Evolutionary conservation across 768 basidiomycete genomes (phyloP).

Genomic region (Daedaleopsis nitida): DNA sequence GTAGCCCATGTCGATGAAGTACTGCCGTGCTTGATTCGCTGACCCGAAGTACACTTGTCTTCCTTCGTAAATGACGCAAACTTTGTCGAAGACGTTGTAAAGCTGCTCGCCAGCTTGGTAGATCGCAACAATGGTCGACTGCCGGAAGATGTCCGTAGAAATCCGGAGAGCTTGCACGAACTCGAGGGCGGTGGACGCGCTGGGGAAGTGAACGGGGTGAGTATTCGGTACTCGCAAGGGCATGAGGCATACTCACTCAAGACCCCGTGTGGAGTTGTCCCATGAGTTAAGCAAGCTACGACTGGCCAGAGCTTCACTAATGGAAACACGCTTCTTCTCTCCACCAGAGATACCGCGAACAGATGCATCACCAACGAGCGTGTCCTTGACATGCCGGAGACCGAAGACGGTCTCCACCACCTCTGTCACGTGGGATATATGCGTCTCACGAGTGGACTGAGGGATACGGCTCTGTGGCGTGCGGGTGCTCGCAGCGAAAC

Average conservation of each 20-base stretch:
- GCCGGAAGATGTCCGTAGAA: slow-evolving; percentile 46
- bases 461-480: slow-evolving; percentile 57
- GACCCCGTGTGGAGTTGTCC: slow-evolving; percentile 68
- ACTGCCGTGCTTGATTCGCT: slow-evolving; percentile 60
- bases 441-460: slow-evolving; percentile 44
- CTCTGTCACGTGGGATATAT: slow-evolving; percentile 47
- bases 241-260: slow-evolving; percentile 34
- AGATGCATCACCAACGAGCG: slow-evolving; percentile 75
- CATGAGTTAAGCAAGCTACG: slow-evolving; percentile 66
- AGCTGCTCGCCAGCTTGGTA: slow-evolving; percentile 81
- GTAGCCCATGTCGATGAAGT: slow-evolving; percentile 73
- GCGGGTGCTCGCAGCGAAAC: slow-evolving; percentile 68
- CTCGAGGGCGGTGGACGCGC: slow-evolving; percentile 58
- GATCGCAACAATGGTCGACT: slow-evolving; percentile 73
- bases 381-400: slow-evolving; percentile 68
- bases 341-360: slow-evolving; percentile 78
- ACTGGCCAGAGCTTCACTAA: slow-evolving; percentile 68
- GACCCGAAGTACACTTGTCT: slow-evolving; percentile 76
- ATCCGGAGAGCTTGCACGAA: slow-evolving; percentile 61
- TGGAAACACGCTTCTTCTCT: slow-evolving; percentile 80
- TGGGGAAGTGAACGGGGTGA: not conserved
- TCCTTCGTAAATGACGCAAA: slow-evolving; percentile 76
- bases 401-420: slow-evolving; percentile 72
- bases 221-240: not conserved
- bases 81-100: slow-evolving; percentile 74